Conservation (phyloP, 441 rosid genomes). For the Corymbia calophylla region DNA sequence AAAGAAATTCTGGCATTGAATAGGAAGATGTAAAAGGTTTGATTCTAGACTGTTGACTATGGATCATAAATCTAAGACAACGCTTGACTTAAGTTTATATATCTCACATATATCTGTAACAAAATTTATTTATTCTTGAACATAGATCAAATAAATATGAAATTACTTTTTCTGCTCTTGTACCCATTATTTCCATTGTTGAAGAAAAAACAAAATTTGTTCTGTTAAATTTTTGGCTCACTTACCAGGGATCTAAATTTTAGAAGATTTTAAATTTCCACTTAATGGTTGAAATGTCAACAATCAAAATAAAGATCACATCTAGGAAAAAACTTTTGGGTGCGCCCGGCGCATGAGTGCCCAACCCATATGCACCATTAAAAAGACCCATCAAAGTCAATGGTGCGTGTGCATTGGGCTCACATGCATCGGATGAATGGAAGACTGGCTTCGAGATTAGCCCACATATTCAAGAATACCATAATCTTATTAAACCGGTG, state of each 20-base stretch:
- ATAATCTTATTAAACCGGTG: neutral
- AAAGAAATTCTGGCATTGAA: neutral
- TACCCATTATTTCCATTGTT: neutral
- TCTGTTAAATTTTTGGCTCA: neutral
- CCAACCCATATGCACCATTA: neutral
- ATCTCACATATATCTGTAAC: neutral
- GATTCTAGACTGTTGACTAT: neutral
- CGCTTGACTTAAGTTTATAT: neutral
- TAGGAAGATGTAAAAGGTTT: neutral
- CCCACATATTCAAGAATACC: neutral
- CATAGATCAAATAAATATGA: neutral
- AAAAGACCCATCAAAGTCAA: neutral
- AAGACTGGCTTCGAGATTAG: neutral
- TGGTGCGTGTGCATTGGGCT: neutral
- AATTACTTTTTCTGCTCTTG: neutral
- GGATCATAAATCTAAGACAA: neutral
- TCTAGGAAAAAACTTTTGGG: neutral
- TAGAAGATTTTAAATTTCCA: neutral
- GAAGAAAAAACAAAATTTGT: neutral
- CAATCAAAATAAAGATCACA: neutral
- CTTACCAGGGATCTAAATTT: neutral
- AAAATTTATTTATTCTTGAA: neutral
- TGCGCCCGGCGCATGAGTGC: neutral
- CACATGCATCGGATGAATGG: neutral
- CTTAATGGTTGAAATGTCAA: neutral